Percentiles rank a stretch among this genome's conserved stretches.
phyloP scores from a whole-genome alignment of 345 rosid genomes.

The Limnanthes douglasii region DNA sequence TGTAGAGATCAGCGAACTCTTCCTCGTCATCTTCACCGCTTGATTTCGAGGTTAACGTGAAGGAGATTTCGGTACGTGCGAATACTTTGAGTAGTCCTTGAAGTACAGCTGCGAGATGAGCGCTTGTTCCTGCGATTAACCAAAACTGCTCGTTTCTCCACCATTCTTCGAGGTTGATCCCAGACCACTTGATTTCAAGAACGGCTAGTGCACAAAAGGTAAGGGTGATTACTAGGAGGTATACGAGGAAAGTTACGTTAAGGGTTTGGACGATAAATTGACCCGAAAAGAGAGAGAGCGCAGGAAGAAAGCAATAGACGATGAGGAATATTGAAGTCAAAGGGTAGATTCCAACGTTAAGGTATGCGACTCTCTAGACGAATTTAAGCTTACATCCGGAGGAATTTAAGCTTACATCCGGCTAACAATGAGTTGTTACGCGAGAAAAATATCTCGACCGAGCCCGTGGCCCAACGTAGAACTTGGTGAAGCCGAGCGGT shows the following conservation, averaged over 20 bases:
- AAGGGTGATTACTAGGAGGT: slow-evolving; percentile 42
- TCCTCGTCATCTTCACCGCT: slow-evolving; percentile 47
- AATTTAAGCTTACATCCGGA: too few relatives aligned
- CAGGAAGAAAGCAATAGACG: slow-evolving; percentile 81
- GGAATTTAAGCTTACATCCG: slow-evolving; percentile 36
- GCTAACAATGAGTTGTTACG: slow-evolving; percentile 59
- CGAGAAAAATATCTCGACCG: slow-evolving; percentile 83
- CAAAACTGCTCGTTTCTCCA: slow-evolving; percentile 94
- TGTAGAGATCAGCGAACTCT: slow-evolving; percentile 54
- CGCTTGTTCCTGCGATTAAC: slow-evolving; percentile 85
- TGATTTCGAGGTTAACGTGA: slow-evolving; percentile 61
- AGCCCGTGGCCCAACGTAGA: slow-evolving; percentile 81
- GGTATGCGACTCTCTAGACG: slow-evolving; percentile 73
- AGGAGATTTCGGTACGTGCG: slow-evolving; percentile 68
- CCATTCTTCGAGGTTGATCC: slow-evolving; percentile 66
- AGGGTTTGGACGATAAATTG: slow-evolving; percentile 53
- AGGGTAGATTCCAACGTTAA: slow-evolving; percentile 73
- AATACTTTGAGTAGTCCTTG: slow-evolving; percentile 72
- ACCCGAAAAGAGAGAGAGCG: slow-evolving; percentile 50
- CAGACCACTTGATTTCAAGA: slow-evolving; percentile 79
- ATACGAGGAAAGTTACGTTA: slow-evolving; percentile 32
- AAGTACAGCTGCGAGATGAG: slow-evolving; percentile 68
- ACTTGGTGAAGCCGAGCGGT: slow-evolving; percentile 81
- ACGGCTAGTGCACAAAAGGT: slow-evolving; percentile 50
- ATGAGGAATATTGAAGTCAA: slow-evolving; percentile 71